Evolutionary conservation across 306 rosid genomes (phyloP).

Genomic region (Datisca glomerata): DNA sequence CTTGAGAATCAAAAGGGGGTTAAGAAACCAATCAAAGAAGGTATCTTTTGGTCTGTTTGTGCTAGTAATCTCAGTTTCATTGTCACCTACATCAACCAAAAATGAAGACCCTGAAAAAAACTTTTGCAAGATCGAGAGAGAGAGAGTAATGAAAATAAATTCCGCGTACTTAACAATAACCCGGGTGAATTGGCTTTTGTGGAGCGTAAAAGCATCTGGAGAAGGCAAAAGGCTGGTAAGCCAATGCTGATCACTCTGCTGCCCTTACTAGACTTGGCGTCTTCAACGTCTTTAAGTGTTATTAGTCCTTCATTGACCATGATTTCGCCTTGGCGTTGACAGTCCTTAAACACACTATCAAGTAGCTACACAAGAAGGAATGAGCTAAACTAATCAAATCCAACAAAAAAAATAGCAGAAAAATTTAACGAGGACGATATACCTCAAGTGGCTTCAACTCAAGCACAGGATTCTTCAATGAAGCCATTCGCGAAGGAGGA

Average conservation of each 20-base stretch:
- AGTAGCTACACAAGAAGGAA: constrained; percentile 39
- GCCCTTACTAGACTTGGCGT: constrained; percentile 58
- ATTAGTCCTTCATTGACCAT: constrained; percentile 70
- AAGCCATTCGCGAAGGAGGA: constrained; percentile 38
- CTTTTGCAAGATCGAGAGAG: background rate
- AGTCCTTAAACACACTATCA: constrained; percentile 55
- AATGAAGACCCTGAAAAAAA: constrained; percentile 4
- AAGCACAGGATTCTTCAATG: constrained; percentile 38
- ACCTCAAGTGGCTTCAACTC: constrained; percentile 88
- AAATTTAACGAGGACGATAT: no score
- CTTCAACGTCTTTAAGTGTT: constrained; percentile 53
- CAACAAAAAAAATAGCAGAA: background rate
- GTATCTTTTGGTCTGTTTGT: constrained; percentile 69
- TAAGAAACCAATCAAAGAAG: constrained; percentile 79
- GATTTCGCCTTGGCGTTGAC: constrained; percentile 38
- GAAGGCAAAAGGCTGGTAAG: constrained; percentile 75
- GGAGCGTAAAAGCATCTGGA: constrained; percentile 69
- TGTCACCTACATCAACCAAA: constrained; percentile 39
- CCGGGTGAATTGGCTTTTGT: constrained; percentile 52
- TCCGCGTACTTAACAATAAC: constrained; percentile 47
- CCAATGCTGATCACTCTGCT: constrained; percentile 64
- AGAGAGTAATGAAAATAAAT: background rate
- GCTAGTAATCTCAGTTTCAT: constrained; percentile 52
- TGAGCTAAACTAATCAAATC: constrained; percentile 3
- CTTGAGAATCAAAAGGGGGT: constrained; percentile 74